phyloP scores from a whole-genome alignment of 257 asterid species.

The Primulina huaijiensis region DNA sequence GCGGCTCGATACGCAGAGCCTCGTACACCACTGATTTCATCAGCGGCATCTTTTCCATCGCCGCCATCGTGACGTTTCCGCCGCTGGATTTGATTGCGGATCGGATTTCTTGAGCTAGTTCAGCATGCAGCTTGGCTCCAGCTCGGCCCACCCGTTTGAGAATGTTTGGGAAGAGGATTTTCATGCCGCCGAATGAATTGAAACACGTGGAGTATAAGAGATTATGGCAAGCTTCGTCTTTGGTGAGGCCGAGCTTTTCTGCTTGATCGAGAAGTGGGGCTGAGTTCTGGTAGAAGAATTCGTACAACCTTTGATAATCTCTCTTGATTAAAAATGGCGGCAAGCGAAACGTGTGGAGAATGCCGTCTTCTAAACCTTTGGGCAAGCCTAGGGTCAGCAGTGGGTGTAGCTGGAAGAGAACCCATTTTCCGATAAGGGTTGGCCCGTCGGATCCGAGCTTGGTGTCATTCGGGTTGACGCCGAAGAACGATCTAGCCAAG shows the following conservation, averaged over 20 bases:
- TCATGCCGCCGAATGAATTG: conserved; percentile 84
- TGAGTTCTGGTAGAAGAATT: conserved; percentile 61
- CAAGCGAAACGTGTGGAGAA: conserved; percentile 51
- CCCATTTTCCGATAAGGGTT: conserved; percentile 57
- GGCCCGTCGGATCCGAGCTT: conserved; percentile 72
- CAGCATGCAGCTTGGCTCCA: conserved; percentile 55
- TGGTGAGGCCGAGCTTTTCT: conserved; percentile 45
- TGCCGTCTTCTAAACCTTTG: conserved; percentile 44
- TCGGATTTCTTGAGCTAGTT: conserved; percentile 62
- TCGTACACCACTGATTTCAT: conserved; percentile 82
- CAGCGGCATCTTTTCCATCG: conserved; percentile 66
- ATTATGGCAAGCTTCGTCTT: conserved; percentile 83
- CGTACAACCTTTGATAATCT: conserved; percentile 55
- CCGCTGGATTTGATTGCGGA: conserved; percentile 44
- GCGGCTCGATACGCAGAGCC: conserved; percentile 71
- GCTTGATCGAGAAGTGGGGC: conserved; percentile 57
- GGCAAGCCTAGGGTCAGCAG: conserved; percentile 66
- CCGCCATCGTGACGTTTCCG: conserved; percentile 50
- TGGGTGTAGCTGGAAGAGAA: conserved; percentile 66
- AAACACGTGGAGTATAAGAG: conserved; percentile 73
- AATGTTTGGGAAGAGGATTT: conserved; percentile 64
- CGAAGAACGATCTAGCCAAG: conserved; percentile 54
- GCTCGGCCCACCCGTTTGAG: conserved; percentile 71
- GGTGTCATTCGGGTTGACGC: conserved; percentile 50
- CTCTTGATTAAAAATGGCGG: conserved; percentile 62